These are phyloP conservation scores for Corymbia maculata DNA, from an alignment of 345 rosid species.

Conservation along the genomic window DNA sequence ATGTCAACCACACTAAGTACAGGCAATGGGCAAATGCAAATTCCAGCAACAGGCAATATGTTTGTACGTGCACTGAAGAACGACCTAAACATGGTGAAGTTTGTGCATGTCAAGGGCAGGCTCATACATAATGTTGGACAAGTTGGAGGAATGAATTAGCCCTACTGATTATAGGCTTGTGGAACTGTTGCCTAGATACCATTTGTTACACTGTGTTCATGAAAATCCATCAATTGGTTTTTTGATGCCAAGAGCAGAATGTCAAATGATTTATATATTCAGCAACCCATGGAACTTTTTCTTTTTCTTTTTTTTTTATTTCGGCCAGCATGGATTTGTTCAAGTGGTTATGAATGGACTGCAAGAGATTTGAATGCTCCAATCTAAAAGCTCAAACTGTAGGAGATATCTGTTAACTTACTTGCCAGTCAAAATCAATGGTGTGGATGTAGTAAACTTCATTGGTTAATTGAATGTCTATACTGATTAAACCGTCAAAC, in stretches of 20 bases:
- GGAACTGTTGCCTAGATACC: not conserved
- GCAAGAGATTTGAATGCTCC: not conserved
- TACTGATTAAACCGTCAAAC: slow-evolving; percentile 61
- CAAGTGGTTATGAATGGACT: not conserved
- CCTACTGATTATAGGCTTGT: not conserved
- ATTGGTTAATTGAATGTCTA: slow-evolving; percentile 42
- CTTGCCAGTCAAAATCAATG: slow-evolving; percentile 83
- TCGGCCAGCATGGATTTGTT: not conserved
- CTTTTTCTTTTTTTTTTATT: no score
- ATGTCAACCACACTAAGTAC: not conserved
- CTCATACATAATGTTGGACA: no score
- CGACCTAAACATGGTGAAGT: not conserved
- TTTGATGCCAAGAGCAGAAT: not conserved
- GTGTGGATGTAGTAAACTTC: slow-evolving; percentile 63
- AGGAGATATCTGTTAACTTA: slow-evolving; percentile 9
- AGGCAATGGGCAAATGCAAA: not conserved
- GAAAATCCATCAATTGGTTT: not conserved
- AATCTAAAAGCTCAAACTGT: not conserved
- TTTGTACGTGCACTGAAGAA: not conserved
- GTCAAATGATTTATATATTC: not conserved
- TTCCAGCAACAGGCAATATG: not conserved
- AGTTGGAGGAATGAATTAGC: not conserved
- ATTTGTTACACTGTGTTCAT: not conserved
- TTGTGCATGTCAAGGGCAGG: no score
- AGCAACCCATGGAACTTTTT: not conserved